Evolutionary conservation across 1,139 yeast genomes (phyloP).

Genomic region (Hansenula lynferdii): DNA sequence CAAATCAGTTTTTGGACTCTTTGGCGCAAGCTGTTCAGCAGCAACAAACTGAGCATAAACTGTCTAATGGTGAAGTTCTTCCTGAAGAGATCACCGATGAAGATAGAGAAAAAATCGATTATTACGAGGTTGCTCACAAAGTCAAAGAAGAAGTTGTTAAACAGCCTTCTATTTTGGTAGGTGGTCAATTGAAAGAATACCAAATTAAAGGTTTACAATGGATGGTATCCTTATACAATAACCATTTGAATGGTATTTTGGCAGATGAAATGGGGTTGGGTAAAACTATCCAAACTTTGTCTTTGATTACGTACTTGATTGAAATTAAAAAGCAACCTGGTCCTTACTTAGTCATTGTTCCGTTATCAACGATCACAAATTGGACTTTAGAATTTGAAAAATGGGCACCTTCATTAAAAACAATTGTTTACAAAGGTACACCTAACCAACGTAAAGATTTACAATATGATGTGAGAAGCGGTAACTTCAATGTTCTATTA

Average conservation of each 20-base stretch:
- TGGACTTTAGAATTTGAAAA: constrained; percentile 96
- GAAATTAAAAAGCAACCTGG: constrained; percentile 59
- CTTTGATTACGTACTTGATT: constrained; percentile 61
- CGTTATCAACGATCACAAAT: constrained; percentile 88
- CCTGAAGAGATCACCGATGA: constrained; percentile 33
- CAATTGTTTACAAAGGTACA: constrained; percentile 84
- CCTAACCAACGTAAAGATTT: constrained; percentile 79
- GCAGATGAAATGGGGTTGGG: constrained; percentile 91
- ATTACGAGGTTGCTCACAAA: constrained; percentile 91
- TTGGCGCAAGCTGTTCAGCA: constrained; percentile 86
- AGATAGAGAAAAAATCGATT: constrained; percentile 72
- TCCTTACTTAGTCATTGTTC: constrained; percentile 85
- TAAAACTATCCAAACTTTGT: constrained; percentile 76
- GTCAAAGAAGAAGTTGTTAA: constrained; percentile 72
- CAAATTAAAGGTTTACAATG: constrained; percentile 77
- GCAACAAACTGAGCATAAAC: constrained; percentile 61
- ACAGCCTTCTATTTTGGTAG: constrained; percentile 79
- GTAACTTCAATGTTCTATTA: constrained; percentile 84
- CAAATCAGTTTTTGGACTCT: constrained; percentile 86
- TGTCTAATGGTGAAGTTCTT: constrained; percentile 28
- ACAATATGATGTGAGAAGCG: constrained; percentile 67
- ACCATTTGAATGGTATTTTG: constrained; percentile 73
- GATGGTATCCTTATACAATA: constrained; percentile 83
- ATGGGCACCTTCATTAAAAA: constrained; percentile 89
- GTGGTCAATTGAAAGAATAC: constrained; percentile 74